Evolutionary conservation across 2,329 filamentous ascomycete species (phyloP), one percentile per base, ranked within the genome.

Genomic region (Incumbomyces delicatus): DNA sequence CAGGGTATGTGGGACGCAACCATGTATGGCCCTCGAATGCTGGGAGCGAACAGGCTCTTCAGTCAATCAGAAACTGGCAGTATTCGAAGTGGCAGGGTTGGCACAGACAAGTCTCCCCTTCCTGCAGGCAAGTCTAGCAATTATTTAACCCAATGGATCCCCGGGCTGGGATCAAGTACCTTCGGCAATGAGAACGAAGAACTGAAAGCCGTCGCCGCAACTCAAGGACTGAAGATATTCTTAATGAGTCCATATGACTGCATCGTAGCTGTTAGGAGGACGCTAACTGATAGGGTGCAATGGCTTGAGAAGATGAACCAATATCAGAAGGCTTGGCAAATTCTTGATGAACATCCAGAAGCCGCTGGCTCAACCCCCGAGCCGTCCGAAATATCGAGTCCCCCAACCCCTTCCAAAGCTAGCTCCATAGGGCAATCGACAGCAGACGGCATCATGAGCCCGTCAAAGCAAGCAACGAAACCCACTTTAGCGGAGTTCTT

Each of bases 201-300:
- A 50, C 52, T 66, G 2, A 71, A 74, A 53, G 73, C 70, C 39
- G 68, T 75, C 53, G 67, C 69, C 14, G 64, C 68, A 4, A 72
- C 74, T 8, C 70, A 74, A 32, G 81, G 81, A 6, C 71, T 82
- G 54, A 85, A 96, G 59, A 85, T 98, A 13, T 95, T 95, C 61
- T 87, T 98, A 34, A 88, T 95, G 59, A 95, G 88, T 57, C 92
- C 92, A 0, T 98, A 94, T 60, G 92, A 98, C 65, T 96, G 89
- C 58, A 83, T 96, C n/a, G 70, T 95, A 46, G 87, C 87, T 1
- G 87, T 92, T 2, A 89, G 89, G 61, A 76, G 92, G 55, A 89
- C 95, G 59, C 72, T 94, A 13, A 72, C 80, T 2, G 92, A 98
- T 64, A 88, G 94, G 59, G 70, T 96, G 17, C 71, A 75, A 6